phyloP scores from a whole-genome alignment of 768 basidiomycete species.

The Naganishia vishniacii region DNA sequence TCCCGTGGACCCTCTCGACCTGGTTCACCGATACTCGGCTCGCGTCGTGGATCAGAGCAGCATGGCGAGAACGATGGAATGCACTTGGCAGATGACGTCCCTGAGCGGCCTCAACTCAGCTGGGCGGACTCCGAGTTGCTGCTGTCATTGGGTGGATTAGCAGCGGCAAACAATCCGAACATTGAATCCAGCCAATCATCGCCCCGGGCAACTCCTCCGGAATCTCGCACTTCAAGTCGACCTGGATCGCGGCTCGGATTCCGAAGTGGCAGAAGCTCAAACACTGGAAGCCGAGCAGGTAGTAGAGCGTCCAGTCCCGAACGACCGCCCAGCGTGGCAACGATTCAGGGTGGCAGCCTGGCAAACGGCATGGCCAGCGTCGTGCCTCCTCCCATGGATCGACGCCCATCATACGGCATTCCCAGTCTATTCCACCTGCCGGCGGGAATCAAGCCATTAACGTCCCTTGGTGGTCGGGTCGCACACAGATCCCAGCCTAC shows the following conservation, averaged over 20 bases:
- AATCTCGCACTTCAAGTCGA: slow-evolving; percentile 38
- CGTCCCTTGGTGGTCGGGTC: slow-evolving; percentile 31
- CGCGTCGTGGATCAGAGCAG: background rate
- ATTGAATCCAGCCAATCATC: slow-evolving; percentile 30
- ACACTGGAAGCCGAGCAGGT: slow-evolving; percentile 47
- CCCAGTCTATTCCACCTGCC: slow-evolving; percentile 41
- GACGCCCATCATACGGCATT: slow-evolving; percentile 32
- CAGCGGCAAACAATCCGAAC: slow-evolving; percentile 44
- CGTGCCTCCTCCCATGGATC: slow-evolving; percentile 48
- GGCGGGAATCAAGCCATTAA: slow-evolving; percentile 38
- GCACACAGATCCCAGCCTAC: slow-evolving; percentile 19
- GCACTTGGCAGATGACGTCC: slow-evolving; percentile 32
- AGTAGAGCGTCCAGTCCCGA: slow-evolving; percentile 61
- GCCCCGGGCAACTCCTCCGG: slow-evolving; percentile 45
- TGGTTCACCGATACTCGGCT: slow-evolving; percentile 27
- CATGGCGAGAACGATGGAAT: slow-evolving; percentile 20
- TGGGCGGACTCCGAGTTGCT: slow-evolving; percentile 84
- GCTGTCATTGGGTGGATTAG: slow-evolving; percentile 56
- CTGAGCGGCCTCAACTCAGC: slow-evolving; percentile 41
- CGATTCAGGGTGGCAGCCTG: slow-evolving; percentile 20
- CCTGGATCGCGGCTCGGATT: slow-evolving; percentile 47
- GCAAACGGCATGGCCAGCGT: slow-evolving; percentile 50
- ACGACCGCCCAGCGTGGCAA: slow-evolving; percentile 33
- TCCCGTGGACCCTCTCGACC: slow-evolving; percentile 30
- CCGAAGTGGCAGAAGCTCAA: slow-evolving; percentile 41